These are phyloP conservation scores for Conticribra guillardii DNA, from an alignment of 108 stramenopile genomes.

Conservation along the genomic window DNA sequence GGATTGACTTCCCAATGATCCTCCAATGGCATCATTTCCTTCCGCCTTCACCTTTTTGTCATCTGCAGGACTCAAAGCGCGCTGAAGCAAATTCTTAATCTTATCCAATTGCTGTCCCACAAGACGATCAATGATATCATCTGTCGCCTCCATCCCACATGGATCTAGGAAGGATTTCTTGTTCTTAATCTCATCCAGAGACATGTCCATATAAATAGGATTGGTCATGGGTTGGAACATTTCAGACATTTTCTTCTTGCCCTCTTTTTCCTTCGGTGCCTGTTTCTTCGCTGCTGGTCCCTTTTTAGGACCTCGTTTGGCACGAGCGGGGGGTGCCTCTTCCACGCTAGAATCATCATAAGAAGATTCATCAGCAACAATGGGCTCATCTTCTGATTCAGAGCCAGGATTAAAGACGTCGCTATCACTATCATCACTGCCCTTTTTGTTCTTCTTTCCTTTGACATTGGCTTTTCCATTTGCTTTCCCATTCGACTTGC, in stretches of 20 bases:
- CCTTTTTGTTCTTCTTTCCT: slow-evolving; percentile 8
- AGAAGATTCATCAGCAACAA: background rate
- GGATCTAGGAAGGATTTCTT: slow-evolving; percentile 61
- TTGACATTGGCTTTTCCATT: background rate
- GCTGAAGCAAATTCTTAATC: slow-evolving; percentile 49
- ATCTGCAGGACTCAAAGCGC: slow-evolving; percentile 22
- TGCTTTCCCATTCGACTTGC: too few species aligned
- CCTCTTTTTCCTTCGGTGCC: background rate
- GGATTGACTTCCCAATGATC: slow-evolving; percentile 30
- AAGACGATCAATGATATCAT: slow-evolving; percentile 72
- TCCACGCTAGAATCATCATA: too few species aligned
- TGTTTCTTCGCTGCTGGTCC: background rate
- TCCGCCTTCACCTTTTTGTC: slow-evolving; percentile 14
- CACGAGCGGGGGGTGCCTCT: too few species aligned
- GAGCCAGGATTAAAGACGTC: slow-evolving; percentile 5
- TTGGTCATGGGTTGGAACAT: slow-evolving; percentile 45
- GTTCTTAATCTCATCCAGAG: slow-evolving; percentile 46
- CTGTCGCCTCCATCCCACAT: slow-evolving; percentile 77
- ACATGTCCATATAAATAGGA: slow-evolving; percentile 40
- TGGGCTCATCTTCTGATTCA: background rate
- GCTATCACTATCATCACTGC: background rate
- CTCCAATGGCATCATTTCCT: background rate
- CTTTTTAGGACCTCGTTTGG: too few species aligned
- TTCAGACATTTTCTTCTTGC: slow-evolving; percentile 50
- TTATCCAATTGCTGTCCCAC: slow-evolving; percentile 65